Evolutionary conservation across 1,284 basidiomycete genomes (phyloP).

Genomic region (Pseudozyma hubeiensis): DNA sequence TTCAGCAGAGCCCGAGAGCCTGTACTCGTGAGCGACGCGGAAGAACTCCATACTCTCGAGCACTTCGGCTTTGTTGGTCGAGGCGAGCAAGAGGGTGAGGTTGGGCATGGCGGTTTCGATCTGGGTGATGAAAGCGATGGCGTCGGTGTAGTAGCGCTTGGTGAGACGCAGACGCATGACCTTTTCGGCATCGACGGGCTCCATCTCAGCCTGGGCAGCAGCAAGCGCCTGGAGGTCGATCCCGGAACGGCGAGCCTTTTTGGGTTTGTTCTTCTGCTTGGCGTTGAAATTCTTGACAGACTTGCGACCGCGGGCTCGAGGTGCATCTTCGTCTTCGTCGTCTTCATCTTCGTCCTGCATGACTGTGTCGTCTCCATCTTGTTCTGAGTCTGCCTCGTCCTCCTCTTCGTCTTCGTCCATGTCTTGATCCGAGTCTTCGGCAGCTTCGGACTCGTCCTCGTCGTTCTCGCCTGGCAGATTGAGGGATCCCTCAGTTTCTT

Average conservation of each 20-base stretch:
- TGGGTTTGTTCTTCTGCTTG: slow-evolving; percentile 37
- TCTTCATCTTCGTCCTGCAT: slow-evolving; percentile 30
- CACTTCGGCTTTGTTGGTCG: slow-evolving; percentile 91
- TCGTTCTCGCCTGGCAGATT: slow-evolving; percentile 64
- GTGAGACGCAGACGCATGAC: slow-evolving; percentile 80
- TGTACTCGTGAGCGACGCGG: slow-evolving; percentile 83
- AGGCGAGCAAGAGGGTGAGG: slow-evolving; percentile 83
- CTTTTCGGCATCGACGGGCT: slow-evolving; percentile 59
- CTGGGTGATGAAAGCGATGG: slow-evolving; percentile 83
- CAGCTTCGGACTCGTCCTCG: slow-evolving; percentile 69
- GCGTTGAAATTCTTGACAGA: slow-evolving; percentile 22
- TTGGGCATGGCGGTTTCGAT: slow-evolving; percentile 83
- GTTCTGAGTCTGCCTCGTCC: slow-evolving; percentile 19
- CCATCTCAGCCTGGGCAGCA: slow-evolving; percentile 56
- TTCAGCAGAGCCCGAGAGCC: slow-evolving; percentile 74
- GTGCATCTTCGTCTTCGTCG: slow-evolving; percentile 17
- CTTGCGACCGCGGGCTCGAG: slow-evolving; percentile 11
- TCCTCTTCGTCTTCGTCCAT: slow-evolving; percentile 65
- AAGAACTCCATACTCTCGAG: slow-evolving; percentile 97
- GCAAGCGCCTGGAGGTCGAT: slow-evolving; percentile 58
- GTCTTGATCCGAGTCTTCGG: slow-evolving; percentile 60
- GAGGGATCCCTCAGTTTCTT: slow-evolving; percentile 64
- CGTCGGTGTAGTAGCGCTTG: slow-evolving; percentile 89
- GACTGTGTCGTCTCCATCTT: slow-evolving; percentile 30
- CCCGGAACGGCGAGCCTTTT: slow-evolving; percentile 70